These are phyloP conservation scores for Pontederia paniculata DNA, from an alignment of 176 grass and related monocot species.

Conservation along the genomic window DNA sequence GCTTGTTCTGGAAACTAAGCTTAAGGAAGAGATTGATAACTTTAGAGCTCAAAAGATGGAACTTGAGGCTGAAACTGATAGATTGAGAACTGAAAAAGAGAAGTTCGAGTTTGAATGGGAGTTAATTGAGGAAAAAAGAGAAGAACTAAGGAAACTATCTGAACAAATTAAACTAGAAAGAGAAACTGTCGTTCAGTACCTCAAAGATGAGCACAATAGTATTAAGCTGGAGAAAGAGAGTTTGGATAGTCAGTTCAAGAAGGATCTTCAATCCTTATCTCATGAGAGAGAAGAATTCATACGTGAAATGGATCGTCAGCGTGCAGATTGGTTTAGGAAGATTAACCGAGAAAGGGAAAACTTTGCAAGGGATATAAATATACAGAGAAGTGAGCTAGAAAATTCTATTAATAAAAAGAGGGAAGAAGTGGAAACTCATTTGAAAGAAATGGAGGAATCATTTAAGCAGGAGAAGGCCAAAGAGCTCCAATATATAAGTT, in stretches of 20 bases:
- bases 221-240: conserved; percentile 73
- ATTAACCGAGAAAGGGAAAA: conserved; percentile 73
- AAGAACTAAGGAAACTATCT: conserved; percentile 55
- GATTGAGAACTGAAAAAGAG: conserved; percentile 78
- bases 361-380: conserved; percentile 55
- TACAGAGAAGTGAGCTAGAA: conserved; percentile 62
- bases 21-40: conserved; percentile 92
- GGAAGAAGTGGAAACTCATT: conserved; percentile 54
- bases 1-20: conserved; percentile 48
- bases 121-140: conserved; percentile 75
- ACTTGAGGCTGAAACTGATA: conserved; percentile 60
- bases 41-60: conserved; percentile 68
- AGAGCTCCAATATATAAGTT: conserved; percentile 57
- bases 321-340: conserved; percentile 49
- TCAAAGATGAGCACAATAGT: conserved; percentile 54
- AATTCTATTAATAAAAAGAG: conserved; percentile 56
- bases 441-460: conserved; percentile 58
- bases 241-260: conserved; percentile 51
- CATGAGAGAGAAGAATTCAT: conserved; percentile 67
- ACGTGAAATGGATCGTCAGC: conserved; percentile 62
- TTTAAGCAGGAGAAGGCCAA: conserved; percentile 57
- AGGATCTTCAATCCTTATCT: conserved; percentile 51
- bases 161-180: conserved; percentile 54
- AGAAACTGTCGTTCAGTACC: conserved; percentile 36
- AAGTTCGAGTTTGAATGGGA: conserved; percentile 97